These are phyloP conservation scores for Tricholoma hemisulphureum DNA, from an alignment of 768 basidiomycete species.

Conservation along the genomic window DNA sequence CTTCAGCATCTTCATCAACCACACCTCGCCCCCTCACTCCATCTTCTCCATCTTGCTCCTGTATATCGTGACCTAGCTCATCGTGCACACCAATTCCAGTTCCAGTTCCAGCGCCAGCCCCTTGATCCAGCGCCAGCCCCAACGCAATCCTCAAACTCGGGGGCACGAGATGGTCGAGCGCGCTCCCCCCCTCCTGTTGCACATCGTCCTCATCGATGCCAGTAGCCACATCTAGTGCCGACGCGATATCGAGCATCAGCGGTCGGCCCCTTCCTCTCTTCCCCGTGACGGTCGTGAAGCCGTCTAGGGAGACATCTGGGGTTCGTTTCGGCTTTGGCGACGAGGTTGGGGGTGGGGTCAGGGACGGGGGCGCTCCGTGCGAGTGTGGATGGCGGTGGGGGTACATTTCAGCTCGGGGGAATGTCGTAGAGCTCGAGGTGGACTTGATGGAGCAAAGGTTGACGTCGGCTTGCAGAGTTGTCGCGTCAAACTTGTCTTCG, in stretches of 20 bases:
- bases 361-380: too few species aligned
- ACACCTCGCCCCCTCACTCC: conserved; percentile 7
- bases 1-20: conserved; percentile 6
- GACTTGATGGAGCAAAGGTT: background rate
- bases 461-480: background rate
- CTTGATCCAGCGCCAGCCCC: conserved; percentile 33
- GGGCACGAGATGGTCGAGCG: conserved; percentile 31
- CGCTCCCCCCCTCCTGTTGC: background rate
- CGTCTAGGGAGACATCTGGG: background rate
- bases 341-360: too few species aligned
- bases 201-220: too few species aligned
- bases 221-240: too few species aligned
- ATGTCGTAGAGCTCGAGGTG: background rate
- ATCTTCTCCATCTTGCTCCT: background rate
- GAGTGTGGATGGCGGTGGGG: too few species aligned
- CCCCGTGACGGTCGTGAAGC: background rate
- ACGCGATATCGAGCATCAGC: too few species aligned
- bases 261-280: conserved; percentile 6
- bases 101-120: conserved; percentile 10
- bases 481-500: background rate
- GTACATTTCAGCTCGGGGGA: background rate
- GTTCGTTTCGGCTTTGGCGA: too few species aligned
- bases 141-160: conserved; percentile 47
- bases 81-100: conserved; percentile 8
- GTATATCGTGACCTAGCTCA: background rate